A percentile compares a stretch with the other conserved stretches of the same genome.
phyloP scores from a whole-genome alignment of 75 land plant genomes.

The Gnetum montanum region DNA sequence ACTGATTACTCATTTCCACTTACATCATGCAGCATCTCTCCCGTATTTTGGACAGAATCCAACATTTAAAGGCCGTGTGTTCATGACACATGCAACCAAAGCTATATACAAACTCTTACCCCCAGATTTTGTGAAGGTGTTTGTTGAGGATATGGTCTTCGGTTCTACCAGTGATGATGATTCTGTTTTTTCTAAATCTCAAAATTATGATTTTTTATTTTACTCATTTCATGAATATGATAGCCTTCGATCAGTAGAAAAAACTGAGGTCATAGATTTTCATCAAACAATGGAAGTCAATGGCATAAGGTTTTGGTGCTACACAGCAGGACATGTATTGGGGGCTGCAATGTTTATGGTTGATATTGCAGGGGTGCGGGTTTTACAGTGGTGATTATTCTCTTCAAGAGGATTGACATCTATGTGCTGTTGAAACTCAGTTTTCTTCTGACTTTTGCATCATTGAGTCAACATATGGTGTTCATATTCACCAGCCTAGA shows the following conservation, averaged over 20 bases:
- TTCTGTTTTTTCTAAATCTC: too few species aligned
- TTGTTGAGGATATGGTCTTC: constrained; percentile 92
- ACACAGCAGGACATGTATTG: constrained; percentile 93
- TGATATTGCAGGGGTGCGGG: constrained; percentile 89
- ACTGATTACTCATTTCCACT: too few species aligned
- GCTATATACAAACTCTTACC: constrained; percentile 87
- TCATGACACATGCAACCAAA: constrained; percentile 98
- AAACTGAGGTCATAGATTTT: constrained; percentile 96
- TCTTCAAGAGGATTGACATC: constrained; percentile 91
- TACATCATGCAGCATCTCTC: constrained; percentile 97
- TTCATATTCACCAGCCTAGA: constrained; percentile 91
- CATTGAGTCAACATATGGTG: constrained; percentile 96
- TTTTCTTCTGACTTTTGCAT: constrained; percentile 97
- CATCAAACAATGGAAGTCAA: constrained; percentile 94
- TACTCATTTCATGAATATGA: constrained; percentile 97
- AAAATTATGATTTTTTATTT: too few species aligned
- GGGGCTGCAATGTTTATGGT: constrained; percentile 99
- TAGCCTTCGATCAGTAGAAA: constrained; percentile 82
- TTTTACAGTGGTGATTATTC: constrained; percentile 97
- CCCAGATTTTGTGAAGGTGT: constrained; percentile 87
- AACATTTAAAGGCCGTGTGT: constrained; percentile 84
- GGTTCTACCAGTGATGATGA: too few species aligned
- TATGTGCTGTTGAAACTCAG: constrained; percentile 75
- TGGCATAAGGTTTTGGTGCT: constrained; percentile 96
- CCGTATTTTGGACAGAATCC: constrained; percentile 98